Evolutionary conservation across 495 filamentous ascomycete species (phyloP).

Genomic region (Podospora appendiculata): DNA sequence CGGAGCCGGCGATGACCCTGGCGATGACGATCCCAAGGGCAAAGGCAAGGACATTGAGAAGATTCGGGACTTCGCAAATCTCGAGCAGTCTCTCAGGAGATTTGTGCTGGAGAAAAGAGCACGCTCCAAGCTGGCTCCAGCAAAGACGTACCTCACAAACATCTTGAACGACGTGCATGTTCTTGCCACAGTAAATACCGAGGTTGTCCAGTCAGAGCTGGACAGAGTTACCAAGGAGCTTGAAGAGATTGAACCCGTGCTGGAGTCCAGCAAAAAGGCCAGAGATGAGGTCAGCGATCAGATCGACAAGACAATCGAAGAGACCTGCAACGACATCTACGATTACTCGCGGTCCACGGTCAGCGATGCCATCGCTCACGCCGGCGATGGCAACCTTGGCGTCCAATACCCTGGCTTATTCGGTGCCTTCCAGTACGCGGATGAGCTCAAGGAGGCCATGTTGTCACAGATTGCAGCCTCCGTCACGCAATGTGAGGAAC

Average conservation of each 20-base stretch:
- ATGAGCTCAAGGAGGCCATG: conserved; percentile 88
- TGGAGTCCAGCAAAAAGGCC: conserved; percentile 75
- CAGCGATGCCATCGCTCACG: conserved; percentile 58
- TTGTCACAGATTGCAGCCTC: conserved; percentile 73
- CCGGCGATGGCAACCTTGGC: conserved; percentile 70
- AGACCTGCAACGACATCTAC: conserved; percentile 77
- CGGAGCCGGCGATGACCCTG: conserved; percentile 48
- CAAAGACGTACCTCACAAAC: conserved; percentile 93
- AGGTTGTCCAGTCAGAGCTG: conserved; percentile 78
- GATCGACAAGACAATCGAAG: conserved; percentile 74
- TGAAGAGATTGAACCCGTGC: conserved; percentile 72
- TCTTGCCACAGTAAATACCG: conserved; percentile 78
- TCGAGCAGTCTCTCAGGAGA: conserved; percentile 80
- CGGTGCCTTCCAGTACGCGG: conserved; percentile 82
- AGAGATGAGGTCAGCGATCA: conserved; percentile 74
- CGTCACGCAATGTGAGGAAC: conserved; percentile 73
- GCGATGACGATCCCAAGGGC: conserved; percentile 62
- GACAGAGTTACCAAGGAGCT: conserved; percentile 77
- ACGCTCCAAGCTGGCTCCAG: conserved; percentile 89
- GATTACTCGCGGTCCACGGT: conserved; percentile 69
- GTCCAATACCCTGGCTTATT: conserved; percentile 83
- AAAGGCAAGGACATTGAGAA: conserved; percentile 89
- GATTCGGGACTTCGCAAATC: conserved; percentile 75
- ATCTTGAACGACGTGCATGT: conserved; percentile 76
- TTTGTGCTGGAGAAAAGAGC: conserved; percentile 97